Evolutionary conservation across 1,284 basidiomycete genomes (phyloP), one percentile per base, ranked within the genome.

Genomic region (Bjerkandera adusta): DNA sequence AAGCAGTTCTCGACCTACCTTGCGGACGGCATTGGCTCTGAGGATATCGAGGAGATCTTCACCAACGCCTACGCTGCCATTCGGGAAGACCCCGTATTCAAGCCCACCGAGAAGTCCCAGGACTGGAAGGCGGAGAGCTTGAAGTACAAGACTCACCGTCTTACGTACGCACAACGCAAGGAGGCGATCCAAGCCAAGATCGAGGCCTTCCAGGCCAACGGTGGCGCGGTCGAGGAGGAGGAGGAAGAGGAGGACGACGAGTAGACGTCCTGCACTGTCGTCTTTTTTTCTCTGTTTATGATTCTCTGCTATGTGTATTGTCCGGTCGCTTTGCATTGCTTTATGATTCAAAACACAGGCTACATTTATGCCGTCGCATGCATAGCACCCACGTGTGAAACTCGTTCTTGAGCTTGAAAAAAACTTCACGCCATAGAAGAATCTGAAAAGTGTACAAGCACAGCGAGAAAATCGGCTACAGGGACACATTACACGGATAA

Each of bases 31-130:
- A 72, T 99, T 58, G 92, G 92, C 52, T 96, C 93, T 2, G 97
- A 96, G 58, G 96, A 99, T 65, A 93, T 99, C 3, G 94, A 99
- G 73, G 97, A 98, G 68, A 88, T 99, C 59, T 98, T 90, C 77
- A 81, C 81, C 47, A 86, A 85, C 60, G 93, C 92, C 1, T 89
- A 94, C 70, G 85, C 88, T 45, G 90, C 92, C 54, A 99, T 99
- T 71, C 92, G 97, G 56, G 95, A 96, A 68, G 87, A 97, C 70
- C 96, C 97, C 44, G 67, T 72, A 13, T 96, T 95, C 84, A 85
- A 89, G 69, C 85, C 93, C 42, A 88, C 92, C 37, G 92, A 97
- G 57, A 98, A 98, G 80, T 71, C 84, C 49, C 84, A 81, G 66
- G 88, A 98, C 77, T 99, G 95, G 94, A 92, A 88, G 65, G 76